Base-by-base conservation (phyloP, 1,139 yeast species). In the Spencermartinsiella ligniputridi region DNA sequence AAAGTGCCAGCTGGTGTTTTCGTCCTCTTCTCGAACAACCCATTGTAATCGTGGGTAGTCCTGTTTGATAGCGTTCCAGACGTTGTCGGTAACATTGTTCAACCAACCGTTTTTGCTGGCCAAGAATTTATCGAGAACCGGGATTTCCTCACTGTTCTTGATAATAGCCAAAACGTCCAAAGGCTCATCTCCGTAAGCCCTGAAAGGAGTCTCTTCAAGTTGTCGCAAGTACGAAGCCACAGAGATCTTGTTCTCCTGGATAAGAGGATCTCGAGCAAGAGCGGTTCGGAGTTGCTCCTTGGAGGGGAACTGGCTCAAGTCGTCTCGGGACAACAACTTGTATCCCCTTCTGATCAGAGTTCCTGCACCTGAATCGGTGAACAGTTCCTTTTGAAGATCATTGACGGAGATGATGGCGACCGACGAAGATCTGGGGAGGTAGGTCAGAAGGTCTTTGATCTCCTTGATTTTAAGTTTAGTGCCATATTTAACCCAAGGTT, bases 341-440 rank as follows among this genome's bases (percentile, higher is more conserved):
- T 92, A 88, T 51, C 99, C 99, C 67, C 98, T 81, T 76, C 98
- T 84, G 60, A 92, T 89, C 71, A 92, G 76, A 42, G 99, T 92
- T 62, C 99, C 99, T 39, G 98, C 99, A 67, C 99, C 99, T 13
- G 96, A 85, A 64, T 94, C 98, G 41, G 99, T 92, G 69, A 92
- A 92, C 61, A 92, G 78, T 68, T 92, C 99, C 68, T 90, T 92
- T 70, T 94, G 98, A 60, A 92, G 76, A 64, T 92, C 97, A 58
- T 87, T 79, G 39, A 94, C 97, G 56, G 92, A 87, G 59, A 92
- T 92, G 63, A 92, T 92, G 37, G 99, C 98, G 42, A 92, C 99
- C 4, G 97, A 89, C 1, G 97, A 89, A 9, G 97, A 87, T 66
- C 97, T 81, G 50, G 99, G 99, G 62, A 92, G 77, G 63, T 85